phyloP scores from a whole-genome alignment of 2,329 filamentous ascomycete species.

The Alternaria gansuensis region DNA sequence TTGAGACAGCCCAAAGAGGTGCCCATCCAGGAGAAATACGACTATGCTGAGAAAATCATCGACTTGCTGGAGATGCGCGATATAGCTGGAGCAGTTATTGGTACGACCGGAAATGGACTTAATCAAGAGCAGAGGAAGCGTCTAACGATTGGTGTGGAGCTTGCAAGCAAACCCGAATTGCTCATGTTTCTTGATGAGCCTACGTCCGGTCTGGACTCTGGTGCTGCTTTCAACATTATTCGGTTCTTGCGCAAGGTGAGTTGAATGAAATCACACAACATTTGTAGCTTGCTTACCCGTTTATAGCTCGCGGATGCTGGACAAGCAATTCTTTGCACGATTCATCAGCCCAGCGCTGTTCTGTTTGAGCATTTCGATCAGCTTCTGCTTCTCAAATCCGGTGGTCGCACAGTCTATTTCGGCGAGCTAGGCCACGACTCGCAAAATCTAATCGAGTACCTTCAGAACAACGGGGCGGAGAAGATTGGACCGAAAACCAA shows the following conservation, averaged over 20 bases:
- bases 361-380: conserved; percentile 73
- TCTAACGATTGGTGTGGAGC: conserved; percentile 69
- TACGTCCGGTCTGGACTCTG: conserved; percentile 75
- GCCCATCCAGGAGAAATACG: conserved; percentile 67
- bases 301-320: conserved; percentile 66
- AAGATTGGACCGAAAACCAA: conserved; percentile 54
- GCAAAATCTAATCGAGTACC: conserved; percentile 58
- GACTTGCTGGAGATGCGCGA: conserved; percentile 70
- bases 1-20: conserved; percentile 68
- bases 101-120: conserved; percentile 58
- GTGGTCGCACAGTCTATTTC: conserved; percentile 73
- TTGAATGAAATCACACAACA: rapidly evolving
- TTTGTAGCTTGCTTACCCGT: background rate
- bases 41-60: conserved; percentile 72
- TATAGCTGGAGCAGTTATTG: conserved; percentile 71
- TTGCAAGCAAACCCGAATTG: conserved; percentile 72
- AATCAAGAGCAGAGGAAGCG: conserved; percentile 73
- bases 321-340: conserved; percentile 74
- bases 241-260: conserved; percentile 67
- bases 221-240: conserved; percentile 72
- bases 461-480: conserved; percentile 62
- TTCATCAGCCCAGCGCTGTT: conserved; percentile 74
- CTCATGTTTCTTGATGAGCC: conserved; percentile 82
- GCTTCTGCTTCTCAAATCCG: conserved; percentile 70
- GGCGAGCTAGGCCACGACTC: conserved; percentile 63